phyloP scores from a whole-genome alignment of 1,284 basidiomycete genomes.

The Bothia castanella region DNA sequence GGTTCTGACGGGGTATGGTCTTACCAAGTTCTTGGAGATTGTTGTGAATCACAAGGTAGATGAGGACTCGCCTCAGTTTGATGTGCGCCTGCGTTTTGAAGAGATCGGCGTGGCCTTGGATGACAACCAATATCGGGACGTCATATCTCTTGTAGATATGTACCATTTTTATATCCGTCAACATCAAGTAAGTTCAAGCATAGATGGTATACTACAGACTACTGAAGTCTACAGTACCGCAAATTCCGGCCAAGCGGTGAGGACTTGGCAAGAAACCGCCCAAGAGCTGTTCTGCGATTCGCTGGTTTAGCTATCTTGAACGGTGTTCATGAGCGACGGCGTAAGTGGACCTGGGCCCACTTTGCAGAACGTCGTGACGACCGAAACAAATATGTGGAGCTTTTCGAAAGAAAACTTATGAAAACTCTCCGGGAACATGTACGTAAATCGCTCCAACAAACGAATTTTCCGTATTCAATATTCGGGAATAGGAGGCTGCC shows the following conservation, averaged over 20 bases:
- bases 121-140: constrained; percentile 93
- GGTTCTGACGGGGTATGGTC: not conserved
- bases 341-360: constrained; percentile 91
- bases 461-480: constrained; percentile 11
- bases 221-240: constrained; percentile 58
- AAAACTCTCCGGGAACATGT: constrained; percentile 50
- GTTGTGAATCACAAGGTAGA: constrained; percentile 80
- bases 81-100: constrained; percentile 88
- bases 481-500: constrained; percentile 50
- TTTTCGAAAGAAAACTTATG: constrained; percentile 80
- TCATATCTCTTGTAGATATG: constrained; percentile 92
- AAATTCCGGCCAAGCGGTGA: constrained; percentile 69
- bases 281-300: constrained; percentile 76
- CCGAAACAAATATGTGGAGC: constrained; percentile 75
- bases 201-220: not conserved
- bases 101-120: constrained; percentile 94
- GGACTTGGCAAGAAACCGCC: constrained; percentile 62
- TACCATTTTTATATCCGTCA: constrained; percentile 95
- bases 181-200: constrained; percentile 59
- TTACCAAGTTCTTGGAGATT: constrained; percentile 46
- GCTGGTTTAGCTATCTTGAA: constrained; percentile 81
- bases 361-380: constrained; percentile 89
- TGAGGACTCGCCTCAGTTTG: constrained; percentile 77
- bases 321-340: constrained; percentile 82
- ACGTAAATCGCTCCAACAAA: constrained; percentile 14